Conservation (phyloP, 192 early-diverging fungal genomes). For the Coemansia sp. region DNA sequence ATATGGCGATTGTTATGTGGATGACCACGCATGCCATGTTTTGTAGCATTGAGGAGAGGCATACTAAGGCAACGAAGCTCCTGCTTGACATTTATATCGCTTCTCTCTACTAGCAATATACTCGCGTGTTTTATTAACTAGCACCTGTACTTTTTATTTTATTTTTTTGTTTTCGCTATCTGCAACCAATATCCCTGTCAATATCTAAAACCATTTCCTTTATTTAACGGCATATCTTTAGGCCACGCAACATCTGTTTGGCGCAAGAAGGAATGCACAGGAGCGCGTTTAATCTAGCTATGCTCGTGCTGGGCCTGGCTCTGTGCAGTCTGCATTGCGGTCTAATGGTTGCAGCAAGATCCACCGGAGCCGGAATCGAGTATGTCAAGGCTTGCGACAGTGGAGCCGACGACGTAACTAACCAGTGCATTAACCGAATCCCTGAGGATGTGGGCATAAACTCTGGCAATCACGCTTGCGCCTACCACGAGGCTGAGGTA, state of each 20-base stretch:
- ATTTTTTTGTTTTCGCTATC: background rate
- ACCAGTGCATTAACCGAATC: conserved; percentile 56
- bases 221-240: background rate
- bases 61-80: background rate
- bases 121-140: no score
- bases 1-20: background rate
- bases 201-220: background rate
- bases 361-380: conserved; percentile 32
- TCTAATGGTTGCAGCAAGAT: background rate
- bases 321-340: conserved; percentile 1
- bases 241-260: background rate
- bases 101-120: background rate
- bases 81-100: background rate
- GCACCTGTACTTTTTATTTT: background rate
- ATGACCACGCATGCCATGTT: background rate
- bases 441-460: conserved; percentile 47
- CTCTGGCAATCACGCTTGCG: conserved; percentile 48
- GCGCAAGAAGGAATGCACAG: background rate
- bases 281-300: background rate
- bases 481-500: conserved; percentile 56
- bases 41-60: background rate
- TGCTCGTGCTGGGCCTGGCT: background rate
- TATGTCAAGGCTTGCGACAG: conserved; percentile 54
- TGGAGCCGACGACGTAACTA: conserved; percentile 51
- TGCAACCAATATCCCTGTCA: background rate